These are phyloP conservation scores for Hanseniaspora uvarum DNA, from an alignment of 1,139 yeast genomes.

Conservation along the genomic window DNA sequence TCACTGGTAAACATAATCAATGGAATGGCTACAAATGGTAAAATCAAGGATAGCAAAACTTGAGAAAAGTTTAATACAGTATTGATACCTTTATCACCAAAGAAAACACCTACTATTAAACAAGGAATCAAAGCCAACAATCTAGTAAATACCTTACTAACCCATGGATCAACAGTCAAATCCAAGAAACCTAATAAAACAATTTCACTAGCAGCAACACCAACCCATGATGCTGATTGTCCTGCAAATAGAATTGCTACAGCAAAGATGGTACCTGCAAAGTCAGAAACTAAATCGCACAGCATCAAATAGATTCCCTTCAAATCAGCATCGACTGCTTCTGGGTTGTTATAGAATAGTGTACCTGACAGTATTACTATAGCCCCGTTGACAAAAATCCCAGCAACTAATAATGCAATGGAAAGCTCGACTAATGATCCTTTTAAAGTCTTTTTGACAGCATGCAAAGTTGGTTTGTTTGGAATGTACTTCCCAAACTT, in stretches of 20 bases:
- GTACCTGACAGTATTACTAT: constrained; percentile 70
- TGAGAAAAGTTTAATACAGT: constrained; percentile 14
- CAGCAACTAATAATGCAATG: constrained; percentile 65
- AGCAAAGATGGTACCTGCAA: constrained; percentile 89
- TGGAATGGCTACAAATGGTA: constrained; percentile 15
- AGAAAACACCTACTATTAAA: constrained; percentile 58
- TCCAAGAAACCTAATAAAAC: constrained; percentile 86
- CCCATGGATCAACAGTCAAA: constrained; percentile 81
- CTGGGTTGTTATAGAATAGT: constrained; percentile 42
- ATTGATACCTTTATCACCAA: constrained; percentile 39
- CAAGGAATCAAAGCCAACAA: constrained; percentile 83
- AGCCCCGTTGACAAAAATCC: constrained; percentile 76
- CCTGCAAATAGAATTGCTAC: constrained; percentile 90
- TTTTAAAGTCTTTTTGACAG: constrained; percentile 14
- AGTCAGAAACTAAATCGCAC: constrained; percentile 63
- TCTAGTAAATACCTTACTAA: constrained; percentile 73
- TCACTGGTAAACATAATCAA: constrained; percentile 12
- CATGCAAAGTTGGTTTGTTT: constrained; percentile 44
- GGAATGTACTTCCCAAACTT: constrained; percentile 33
- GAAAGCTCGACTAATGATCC: constrained; percentile 42
- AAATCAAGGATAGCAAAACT: constrained; percentile 11
- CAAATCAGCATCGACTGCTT: constrained; percentile 77
- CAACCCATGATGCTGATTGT: constrained; percentile 95
- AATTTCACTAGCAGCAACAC: constrained; percentile 94
- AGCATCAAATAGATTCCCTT: constrained; percentile 73